Base-by-base conservation (phyloP, 768 basidiomycete species). In the Tulasnella sp. region DNA sequence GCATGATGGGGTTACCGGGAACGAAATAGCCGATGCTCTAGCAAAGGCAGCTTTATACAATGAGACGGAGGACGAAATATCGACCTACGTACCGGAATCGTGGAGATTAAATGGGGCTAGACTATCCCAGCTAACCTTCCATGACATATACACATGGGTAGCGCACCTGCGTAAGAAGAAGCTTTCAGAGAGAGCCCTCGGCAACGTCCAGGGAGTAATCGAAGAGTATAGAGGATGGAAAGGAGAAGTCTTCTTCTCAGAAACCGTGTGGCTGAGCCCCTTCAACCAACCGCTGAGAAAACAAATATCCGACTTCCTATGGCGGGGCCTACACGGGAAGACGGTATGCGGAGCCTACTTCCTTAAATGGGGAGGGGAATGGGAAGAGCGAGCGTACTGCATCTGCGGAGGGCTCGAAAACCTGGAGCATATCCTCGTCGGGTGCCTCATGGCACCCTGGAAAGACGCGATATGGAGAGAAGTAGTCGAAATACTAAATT, bases 281-380 rank as follows among this genome's bases (percentile, higher is more conserved):
- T 15, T 35, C 40, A 46, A 70, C 16, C 23, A 70, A n/a, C 76
- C 76, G 40, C 2, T 77, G 7, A 70, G 67, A 42, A 77, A 48
- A 40, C 26, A 77, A 42, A 70, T 71, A 77, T n/a, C 67, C 23
- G 76, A 77, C 42, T 77, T 77, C 35, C 15, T 77, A 5, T 77
- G 76, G 76, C 39, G 40, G 1, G 76, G 57, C 18, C 57, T 77
- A 20, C 76, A 77, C 35, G 61, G 76, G 20, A 40, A 61, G 7
- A 77, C 69, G 32, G 39, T 70, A 16, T 40, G 76, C 39, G 76
- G 76, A 32, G 67, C 61, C 5, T 71, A 40, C 35, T 67, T 77
- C 76, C 32, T 70, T 5, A 35, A 77, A 15, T 77, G 76, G 76
- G 67, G 67, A 26, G 76, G 76, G 11, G 74, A 75, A 61, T 77